Conservation (phyloP, 2,329 filamentous ascomycete genomes). For the Leptodontidium sp. region DNA sequence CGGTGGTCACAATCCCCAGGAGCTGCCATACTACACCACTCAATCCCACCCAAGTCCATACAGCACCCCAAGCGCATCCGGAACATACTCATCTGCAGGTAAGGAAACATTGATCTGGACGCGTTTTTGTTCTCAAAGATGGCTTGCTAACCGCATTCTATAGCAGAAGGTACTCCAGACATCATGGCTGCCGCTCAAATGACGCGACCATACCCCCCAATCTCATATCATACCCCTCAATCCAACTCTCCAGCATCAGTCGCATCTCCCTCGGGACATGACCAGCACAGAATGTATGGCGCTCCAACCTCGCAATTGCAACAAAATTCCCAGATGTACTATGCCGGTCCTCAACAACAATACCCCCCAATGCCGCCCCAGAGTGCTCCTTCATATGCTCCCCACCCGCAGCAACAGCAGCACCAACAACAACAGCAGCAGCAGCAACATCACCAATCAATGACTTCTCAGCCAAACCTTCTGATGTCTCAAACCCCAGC, state of each 20-base stretch:
- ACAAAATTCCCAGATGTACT: slow-evolving; percentile 83
- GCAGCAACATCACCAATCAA: slow-evolving; percentile 58
- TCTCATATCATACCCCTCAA: slow-evolving; percentile 95
- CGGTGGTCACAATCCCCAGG: slow-evolving; percentile 67
- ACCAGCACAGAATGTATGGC: slow-evolving; percentile 88
- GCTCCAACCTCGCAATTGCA: slow-evolving; percentile 81
- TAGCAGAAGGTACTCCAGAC: slow-evolving; percentile 62
- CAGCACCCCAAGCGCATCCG: slow-evolving; percentile 80
- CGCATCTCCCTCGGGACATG: slow-evolving; percentile 86
- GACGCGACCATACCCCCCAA: slow-evolving; percentile 79
- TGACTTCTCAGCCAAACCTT: slow-evolving; percentile 71
- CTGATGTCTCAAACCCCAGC: slow-evolving; percentile 68
- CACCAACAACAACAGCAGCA: slow-evolving; percentile 34
- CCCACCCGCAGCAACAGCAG: slow-evolving; percentile 54
- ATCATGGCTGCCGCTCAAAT: slow-evolving; percentile 72
- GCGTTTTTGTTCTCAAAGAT: slow-evolving; percentile 22
- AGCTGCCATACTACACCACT: slow-evolving; percentile 77
- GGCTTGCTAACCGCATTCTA: slow-evolving; percentile 31
- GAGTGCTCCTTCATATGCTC: slow-evolving; percentile 65
- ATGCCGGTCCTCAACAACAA: slow-evolving; percentile 58
- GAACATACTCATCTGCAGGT: slow-evolving; percentile 90
- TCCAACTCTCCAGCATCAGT: slow-evolving; percentile 95
- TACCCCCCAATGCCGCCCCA: slow-evolving; percentile 73
- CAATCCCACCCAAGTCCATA: slow-evolving; percentile 79
- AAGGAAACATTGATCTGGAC: slow-evolving; percentile 44